Conservation (phyloP, 768 basidiomycete species). For the Boletus rufocinnamomeus region DNA sequence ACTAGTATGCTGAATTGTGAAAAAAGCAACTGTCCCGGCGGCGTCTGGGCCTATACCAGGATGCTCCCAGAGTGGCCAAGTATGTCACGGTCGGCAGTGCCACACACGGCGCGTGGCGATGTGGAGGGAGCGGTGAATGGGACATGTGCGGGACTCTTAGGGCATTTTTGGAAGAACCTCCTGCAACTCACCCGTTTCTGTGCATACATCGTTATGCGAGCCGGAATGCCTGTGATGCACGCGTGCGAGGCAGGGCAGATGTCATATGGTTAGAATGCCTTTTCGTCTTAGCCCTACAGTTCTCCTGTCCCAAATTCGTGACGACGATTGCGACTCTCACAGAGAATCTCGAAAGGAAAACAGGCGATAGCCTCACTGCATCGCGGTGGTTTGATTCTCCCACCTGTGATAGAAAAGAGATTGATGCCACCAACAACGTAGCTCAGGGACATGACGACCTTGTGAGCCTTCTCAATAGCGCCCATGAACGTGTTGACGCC, state of each 20-base stretch:
- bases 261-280: not conserved
- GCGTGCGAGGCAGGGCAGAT: slow-evolving; percentile 3
- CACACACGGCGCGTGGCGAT: not conserved
- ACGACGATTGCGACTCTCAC: slow-evolving; percentile 7
- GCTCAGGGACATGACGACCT: slow-evolving; percentile 4
- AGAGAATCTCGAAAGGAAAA: slow-evolving; percentile 10
- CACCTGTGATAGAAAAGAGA: slow-evolving; percentile 12
- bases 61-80: not conserved
- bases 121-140: not conserved
- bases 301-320: slow-evolving; percentile 7
- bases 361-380: slow-evolving; percentile 10
- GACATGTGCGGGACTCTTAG: not conserved
- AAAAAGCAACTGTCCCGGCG: no score
- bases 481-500: not conserved
- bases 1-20: no score
- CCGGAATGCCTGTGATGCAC: slow-evolving; percentile 6
- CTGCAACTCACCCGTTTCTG: slow-evolving; percentile 2
- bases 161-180: not conserved
- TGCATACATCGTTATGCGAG: not conserved
- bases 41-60: no score
- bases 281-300: slow-evolving; percentile 7
- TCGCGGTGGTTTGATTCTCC: not conserved
- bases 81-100: not conserved
- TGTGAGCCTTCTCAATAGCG: slow-evolving; percentile 10
- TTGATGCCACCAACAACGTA: slow-evolving; percentile 13